Evolutionary conservation across 352 stramenopile genomes (phyloP).

Genomic region (Poterioochromonas sp.): DNA sequence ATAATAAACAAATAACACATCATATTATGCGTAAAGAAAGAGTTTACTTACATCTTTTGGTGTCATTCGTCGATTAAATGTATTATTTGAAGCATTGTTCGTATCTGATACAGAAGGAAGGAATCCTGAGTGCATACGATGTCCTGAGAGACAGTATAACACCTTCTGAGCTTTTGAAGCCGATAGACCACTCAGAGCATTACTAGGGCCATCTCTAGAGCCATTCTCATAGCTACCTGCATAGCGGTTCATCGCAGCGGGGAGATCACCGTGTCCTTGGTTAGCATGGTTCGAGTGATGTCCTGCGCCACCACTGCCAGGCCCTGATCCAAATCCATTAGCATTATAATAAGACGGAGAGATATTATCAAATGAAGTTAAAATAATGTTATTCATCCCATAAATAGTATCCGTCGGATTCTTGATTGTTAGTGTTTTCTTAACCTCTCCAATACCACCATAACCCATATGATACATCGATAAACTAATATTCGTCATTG

Average conservation of each 20-base stretch:
- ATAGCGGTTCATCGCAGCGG: too few species aligned
- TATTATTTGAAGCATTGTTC: neutral
- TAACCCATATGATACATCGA: neutral
- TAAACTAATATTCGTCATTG: neutral
- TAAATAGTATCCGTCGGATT: neutral
- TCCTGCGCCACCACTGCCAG: neutral
- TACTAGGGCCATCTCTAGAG: neutral
- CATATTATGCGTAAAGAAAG: too few species aligned
- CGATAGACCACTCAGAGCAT: neutral
- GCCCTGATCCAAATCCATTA: neutral
- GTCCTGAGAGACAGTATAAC: constrained; percentile 15
- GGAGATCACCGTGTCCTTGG: too few species aligned
- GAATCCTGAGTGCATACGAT: neutral
- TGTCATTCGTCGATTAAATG: too few species aligned
- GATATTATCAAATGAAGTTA: neutral
- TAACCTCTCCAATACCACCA: neutral
- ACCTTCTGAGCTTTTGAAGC: neutral
- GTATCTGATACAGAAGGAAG: neutral
- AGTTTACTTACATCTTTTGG: too few species aligned
- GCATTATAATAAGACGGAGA: neutral
- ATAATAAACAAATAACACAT: neutral
- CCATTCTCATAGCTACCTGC: neutral
- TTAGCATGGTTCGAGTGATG: too few species aligned
- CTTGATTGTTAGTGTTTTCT: neutral
- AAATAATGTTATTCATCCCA: neutral